phyloP scores from a whole-genome alignment of 2,329 filamentous ascomycete genomes.

The Neofusicoccum laricinum region DNA sequence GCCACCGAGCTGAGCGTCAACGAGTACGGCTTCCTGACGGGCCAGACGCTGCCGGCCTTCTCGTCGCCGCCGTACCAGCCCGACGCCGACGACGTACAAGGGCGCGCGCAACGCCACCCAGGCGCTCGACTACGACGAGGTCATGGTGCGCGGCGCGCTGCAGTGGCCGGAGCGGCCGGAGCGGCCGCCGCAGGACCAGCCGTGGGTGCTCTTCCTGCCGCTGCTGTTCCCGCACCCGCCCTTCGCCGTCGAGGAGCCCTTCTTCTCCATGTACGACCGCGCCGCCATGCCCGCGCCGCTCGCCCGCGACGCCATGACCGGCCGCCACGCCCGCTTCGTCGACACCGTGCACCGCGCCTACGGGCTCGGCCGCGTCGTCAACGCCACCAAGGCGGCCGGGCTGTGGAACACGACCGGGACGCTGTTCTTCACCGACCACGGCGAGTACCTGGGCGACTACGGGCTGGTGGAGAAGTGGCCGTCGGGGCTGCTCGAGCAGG shows the following conservation, averaged over 20 bases:
- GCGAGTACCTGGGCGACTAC: conserved; percentile 48
- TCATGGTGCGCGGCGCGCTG: conserved; percentile 40
- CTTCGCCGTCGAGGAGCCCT: conserved; percentile 49
- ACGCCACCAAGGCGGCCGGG: conserved; percentile 31
- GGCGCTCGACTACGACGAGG: conserved; percentile 47
- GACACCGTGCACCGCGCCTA: conserved; percentile 38
- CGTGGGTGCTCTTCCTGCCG: conserved; percentile 46
- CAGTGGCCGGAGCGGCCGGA: conserved; percentile 48
- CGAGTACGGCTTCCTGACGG: conserved; percentile 46
- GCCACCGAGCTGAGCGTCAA: conserved; percentile 45
- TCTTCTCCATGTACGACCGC: conserved; percentile 47
- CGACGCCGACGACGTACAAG: conserved; percentile 36
- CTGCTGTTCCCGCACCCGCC: conserved; percentile 47
- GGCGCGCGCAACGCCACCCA: conserved; percentile 38
- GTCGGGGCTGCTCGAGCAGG: conserved; percentile 42
- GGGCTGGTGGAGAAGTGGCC: conserved; percentile 50
- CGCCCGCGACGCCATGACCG: conserved; percentile 25
- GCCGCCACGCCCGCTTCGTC: conserved; percentile 46
- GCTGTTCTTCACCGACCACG: conserved; percentile 47
- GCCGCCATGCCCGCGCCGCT: conserved; percentile 23
- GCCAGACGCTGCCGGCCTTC: conserved; percentile 29
- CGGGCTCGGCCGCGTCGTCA: conserved; percentile 40
- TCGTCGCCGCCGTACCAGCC: not conserved
- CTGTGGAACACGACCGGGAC: conserved; percentile 42
- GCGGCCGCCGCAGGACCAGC: conserved; percentile 39